Evolutionary conservation across 441 rosid genomes (phyloP).

Genomic region (Cnidoscolus chayamansa): DNA sequence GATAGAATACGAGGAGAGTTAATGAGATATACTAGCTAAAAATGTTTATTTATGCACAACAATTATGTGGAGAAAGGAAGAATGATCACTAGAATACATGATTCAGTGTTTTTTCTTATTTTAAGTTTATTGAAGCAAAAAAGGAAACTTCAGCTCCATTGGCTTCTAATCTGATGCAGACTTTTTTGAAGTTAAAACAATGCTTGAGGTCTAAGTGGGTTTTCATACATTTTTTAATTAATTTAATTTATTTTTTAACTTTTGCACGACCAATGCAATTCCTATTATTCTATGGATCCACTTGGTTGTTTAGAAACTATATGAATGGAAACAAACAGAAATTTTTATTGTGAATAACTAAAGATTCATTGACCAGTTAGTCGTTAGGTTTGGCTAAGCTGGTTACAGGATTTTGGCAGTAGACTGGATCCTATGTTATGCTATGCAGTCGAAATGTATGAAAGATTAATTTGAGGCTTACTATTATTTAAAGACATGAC

Average conservation of each 20-base stretch:
- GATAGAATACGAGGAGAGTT: too few species aligned
- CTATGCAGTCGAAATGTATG: not conserved
- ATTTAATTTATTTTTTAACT: not conserved
- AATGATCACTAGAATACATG: too few species aligned
- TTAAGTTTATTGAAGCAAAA: too few species aligned
- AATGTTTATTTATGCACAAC: too few species aligned
- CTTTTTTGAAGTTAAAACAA: too few species aligned
- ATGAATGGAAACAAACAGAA: not conserved
- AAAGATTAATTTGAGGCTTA: slow-evolving; percentile 1
- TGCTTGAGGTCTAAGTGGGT: too few species aligned
- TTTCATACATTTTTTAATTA: too few species aligned
- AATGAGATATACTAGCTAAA: too few species aligned
- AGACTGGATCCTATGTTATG: not conserved
- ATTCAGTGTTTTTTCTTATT: too few species aligned
- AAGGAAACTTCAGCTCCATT: too few species aligned
- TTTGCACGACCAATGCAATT: not conserved
- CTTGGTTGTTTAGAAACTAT: not conserved
- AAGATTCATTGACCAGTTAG: not conserved
- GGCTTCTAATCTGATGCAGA: too few species aligned
- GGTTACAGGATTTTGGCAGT: not conserved
- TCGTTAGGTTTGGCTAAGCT: not conserved
- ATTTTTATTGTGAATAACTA: not conserved
- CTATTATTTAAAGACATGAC: not conserved
- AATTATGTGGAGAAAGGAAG: too few species aligned
- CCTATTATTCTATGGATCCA: not conserved